Base-by-base conservation (phyloP, 176 grass and related monocot genomes). In the Musa beccarii region DNA sequence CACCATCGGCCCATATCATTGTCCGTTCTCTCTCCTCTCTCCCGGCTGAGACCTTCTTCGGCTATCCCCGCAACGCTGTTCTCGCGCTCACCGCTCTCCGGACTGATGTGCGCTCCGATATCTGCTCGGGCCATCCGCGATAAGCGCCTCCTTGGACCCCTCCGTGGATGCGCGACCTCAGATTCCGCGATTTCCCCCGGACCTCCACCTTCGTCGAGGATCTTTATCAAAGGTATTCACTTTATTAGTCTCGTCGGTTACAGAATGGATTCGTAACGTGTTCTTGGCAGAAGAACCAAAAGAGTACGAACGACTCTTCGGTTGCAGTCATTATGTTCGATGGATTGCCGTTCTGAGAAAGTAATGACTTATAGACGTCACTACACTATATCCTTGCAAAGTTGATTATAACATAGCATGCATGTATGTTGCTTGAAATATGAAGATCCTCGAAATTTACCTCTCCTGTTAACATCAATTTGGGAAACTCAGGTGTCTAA, bases 221-320 rank as follows among this genome's bases (percentile, higher is more conserved):
- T 72, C 69, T 53, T 72, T 21, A 54, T 72, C 50, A 72, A 54
- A 72, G 69, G 69, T 72, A 72, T 53, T 34, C n/a, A 22, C 8
- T 10, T 52, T 9, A 5, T 52, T 25, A 10, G 9, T 14, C 21
- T 72, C 53, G 9, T 72, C 50, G 3, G 11, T 53, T 10, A 21
- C 3, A 10, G 17, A n/a, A 52, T 52, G 14, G n/a, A 22, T 20
- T 53, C 53, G 1, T 14, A 26, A 25, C 63, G 0, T 24, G 23
- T 28, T 25, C 23, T 66, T 12, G 12, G 0, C 9, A 11, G 4
- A 26, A 25, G 3, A 66, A 11, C n/a, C 17, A 11, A 2, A 26
- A 66, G 14, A 28, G 1, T 26, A 1, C 9, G 2, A 1, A 26
- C 59, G 8, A 66, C 22, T 26, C 20, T 66, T 0, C 34, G 34